These are phyloP conservation scores for Fusarium poae DNA, from an alignment of 2,329 filamentous ascomycete species.

Conservation along the genomic window DNA sequence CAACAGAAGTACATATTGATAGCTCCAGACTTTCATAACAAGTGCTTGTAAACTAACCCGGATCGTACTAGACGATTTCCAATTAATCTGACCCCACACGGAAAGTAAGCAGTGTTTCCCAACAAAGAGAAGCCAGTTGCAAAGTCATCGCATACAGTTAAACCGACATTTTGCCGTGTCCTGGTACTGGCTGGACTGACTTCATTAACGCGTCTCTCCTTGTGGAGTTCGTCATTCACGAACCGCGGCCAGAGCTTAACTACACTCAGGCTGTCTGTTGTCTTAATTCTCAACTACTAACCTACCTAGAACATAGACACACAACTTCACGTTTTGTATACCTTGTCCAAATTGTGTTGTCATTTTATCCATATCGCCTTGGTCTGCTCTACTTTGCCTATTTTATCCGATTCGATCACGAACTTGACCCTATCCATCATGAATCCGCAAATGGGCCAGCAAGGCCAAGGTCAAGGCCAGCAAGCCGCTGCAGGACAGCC, in stretches of 20 bases:
- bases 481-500: conserved; percentile 43
- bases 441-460: conserved; percentile 48
- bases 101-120: conserved; percentile 18
- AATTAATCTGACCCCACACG: conserved; percentile 25
- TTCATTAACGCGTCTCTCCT: conserved; percentile 22
- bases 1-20: not conserved
- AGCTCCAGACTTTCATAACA: conserved; percentile 23
- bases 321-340: not conserved
- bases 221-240: conserved; percentile 24
- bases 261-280: conserved; percentile 12
- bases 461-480: conserved; percentile 45
- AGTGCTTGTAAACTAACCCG: conserved; percentile 23
- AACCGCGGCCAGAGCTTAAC: conserved; percentile 23
- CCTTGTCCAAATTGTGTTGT: not conserved
- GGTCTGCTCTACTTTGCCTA: not conserved
- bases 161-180: conserved; percentile 30
- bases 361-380: not conserved
- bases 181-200: conserved; percentile 1
- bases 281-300: conserved; percentile 1
- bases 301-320: too few relatives aligned
- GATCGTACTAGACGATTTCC: conserved; percentile 23
- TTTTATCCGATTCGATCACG: not conserved
- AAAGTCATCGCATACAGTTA: not conserved
- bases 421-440: conserved; percentile 24
- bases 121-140: conserved; percentile 14